Evolutionary conservation across 2,329 filamentous ascomycete genomes (phyloP).

Genomic region (Gaeumannomyces sp.): DNA sequence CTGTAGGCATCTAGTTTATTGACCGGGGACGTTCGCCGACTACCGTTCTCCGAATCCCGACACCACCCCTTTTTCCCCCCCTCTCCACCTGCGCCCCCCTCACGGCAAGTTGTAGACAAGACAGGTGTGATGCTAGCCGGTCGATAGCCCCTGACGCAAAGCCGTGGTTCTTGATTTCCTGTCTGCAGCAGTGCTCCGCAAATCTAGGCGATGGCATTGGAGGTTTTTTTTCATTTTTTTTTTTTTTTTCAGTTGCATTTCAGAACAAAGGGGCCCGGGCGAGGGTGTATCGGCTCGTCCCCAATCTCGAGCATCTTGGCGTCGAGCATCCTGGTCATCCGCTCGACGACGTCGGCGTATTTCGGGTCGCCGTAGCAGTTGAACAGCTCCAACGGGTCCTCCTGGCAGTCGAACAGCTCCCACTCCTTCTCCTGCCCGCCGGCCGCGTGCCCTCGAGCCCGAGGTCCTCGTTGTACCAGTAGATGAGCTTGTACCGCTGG

Average conservation of each 20-base stretch:
- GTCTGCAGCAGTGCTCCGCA: no score
- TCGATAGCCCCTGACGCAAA: no score
- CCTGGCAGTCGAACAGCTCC: constrained; percentile 47
- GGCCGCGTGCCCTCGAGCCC: constrained; percentile 37
- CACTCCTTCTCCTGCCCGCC: constrained; percentile 40
- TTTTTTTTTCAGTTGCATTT: no score
- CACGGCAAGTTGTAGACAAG: neutral
- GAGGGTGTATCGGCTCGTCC: constrained; percentile 32
- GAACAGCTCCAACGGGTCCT: constrained; percentile 44
- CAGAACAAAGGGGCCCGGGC: neutral
- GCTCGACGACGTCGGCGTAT: constrained; percentile 30
- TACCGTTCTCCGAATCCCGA: neutral
- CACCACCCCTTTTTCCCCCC: neutral
- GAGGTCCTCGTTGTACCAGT: constrained; percentile 48
- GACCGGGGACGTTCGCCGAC: neutral
- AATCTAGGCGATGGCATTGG: no score
- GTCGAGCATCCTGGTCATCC: constrained; percentile 37
- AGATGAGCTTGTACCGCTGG: constrained; percentile 48
- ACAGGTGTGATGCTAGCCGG: no score
- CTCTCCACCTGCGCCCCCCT: neutral
- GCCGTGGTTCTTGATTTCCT: no score
- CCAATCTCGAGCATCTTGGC: constrained; percentile 47
- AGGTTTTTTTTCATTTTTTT: no score
- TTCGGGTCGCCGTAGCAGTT: constrained; percentile 34
- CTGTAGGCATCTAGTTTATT: no score